Evolutionary conservation across 805 yeast genomes (phyloP).

Genomic region (Metschnikowia reukaufii): DNA sequence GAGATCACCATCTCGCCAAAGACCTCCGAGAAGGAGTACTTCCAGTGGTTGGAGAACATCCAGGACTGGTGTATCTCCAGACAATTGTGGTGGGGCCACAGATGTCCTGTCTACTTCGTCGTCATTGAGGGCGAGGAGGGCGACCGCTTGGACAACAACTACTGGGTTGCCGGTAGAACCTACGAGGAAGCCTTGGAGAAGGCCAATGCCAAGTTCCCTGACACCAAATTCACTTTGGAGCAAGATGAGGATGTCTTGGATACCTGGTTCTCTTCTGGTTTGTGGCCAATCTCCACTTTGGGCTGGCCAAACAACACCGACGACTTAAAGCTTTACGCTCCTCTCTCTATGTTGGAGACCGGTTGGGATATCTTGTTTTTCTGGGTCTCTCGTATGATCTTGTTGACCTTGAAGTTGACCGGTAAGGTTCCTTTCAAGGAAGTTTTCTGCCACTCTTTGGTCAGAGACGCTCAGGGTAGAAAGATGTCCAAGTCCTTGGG

Average conservation of each 20-base stretch:
- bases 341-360: constrained; percentile 93
- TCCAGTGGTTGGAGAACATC: constrained; percentile 92
- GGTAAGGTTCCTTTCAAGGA: constrained; percentile 92
- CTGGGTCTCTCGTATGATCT: constrained; percentile 98
- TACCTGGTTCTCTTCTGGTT: constrained; percentile 97
- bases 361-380: constrained; percentile 99
- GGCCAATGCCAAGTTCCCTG: constrained; percentile 74
- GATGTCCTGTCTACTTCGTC: constrained; percentile 94
- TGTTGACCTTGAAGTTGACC: constrained; percentile 85
- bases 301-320: constrained; percentile 87
- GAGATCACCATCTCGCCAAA: constrained; percentile 80
- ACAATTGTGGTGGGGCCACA: constrained; percentile 92
- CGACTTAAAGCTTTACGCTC: constrained; percentile 78
- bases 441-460: constrained; percentile 97
- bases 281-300: constrained; percentile 96
- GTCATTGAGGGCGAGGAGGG: constrained; percentile 72
- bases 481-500: constrained; percentile 98
- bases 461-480: constrained; percentile 98
- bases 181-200: constrained; percentile 80
- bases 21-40: constrained; percentile 88
- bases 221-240: constrained; percentile 66
- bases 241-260: constrained; percentile 98
- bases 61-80: constrained; percentile 99
- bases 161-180: constrained; percentile 90
- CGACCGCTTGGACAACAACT: constrained; percentile 60